Conservation (phyloP, 768 basidiomycete species). For the Tulasnella sp. region DNA sequence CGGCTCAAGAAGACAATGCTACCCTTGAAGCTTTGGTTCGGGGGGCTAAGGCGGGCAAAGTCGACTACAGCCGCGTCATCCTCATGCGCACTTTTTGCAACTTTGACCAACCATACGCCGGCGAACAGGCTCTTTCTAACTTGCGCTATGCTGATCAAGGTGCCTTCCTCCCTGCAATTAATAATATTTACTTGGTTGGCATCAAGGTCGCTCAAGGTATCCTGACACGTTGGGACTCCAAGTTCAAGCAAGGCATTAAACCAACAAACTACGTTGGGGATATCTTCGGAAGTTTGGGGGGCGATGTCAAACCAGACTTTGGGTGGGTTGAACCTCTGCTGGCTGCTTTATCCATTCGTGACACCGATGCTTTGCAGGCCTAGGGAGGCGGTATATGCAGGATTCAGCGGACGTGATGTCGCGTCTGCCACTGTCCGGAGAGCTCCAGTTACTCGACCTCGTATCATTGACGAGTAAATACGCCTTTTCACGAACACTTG, state of each 20-base stretch:
- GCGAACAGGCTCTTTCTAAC: slow-evolving; percentile 27
- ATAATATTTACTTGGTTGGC: slow-evolving; percentile 37
- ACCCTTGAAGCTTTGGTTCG: slow-evolving; percentile 35
- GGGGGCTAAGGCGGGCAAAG: slow-evolving; percentile 29
- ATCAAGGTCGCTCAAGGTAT: slow-evolving; percentile 35
- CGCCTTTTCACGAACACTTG: background rate
- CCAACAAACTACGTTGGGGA: slow-evolving; percentile 32
- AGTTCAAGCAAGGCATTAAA: slow-evolving; percentile 31
- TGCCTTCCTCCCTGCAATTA: slow-evolving; percentile 32
- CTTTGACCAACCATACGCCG: slow-evolving; percentile 30
- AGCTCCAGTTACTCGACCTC: background rate
- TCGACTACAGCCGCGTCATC: slow-evolving; percentile 36
- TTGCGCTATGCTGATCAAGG: slow-evolving; percentile 30
- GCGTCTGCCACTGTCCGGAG: background rate
- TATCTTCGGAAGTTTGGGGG: slow-evolving; percentile 31
- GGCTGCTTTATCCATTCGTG: background rate
- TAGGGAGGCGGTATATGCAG: background rate
- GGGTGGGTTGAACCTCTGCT: slow-evolving; percentile 17
- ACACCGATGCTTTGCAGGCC: background rate
- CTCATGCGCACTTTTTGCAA: slow-evolving; percentile 36
- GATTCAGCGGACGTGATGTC: background rate
- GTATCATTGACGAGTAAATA: background rate
- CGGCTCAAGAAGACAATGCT: slow-evolving; percentile 39
- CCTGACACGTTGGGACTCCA: slow-evolving; percentile 32
- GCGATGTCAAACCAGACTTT: slow-evolving; percentile 26